Conservation (phyloP, 768 basidiomycete species). For the Boletus fagicola region DNA sequence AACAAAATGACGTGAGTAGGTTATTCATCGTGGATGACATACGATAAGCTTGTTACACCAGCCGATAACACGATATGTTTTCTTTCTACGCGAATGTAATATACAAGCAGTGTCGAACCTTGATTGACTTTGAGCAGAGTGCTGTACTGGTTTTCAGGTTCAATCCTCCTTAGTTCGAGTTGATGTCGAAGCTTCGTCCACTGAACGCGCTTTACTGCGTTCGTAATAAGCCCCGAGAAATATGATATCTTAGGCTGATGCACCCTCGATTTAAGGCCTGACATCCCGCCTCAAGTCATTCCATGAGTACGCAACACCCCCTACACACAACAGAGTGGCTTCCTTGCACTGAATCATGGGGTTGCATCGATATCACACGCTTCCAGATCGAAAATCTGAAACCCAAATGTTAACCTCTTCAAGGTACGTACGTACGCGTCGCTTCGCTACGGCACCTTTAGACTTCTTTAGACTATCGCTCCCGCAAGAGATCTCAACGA, state of each 20-base stretch:
- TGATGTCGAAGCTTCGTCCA: neutral
- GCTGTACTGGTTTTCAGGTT: neutral
- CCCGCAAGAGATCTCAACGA: no score
- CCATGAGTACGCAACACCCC: no score
- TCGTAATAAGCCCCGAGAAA: neutral
- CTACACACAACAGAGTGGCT: neutral
- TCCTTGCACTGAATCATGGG: neutral
- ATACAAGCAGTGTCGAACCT: neutral
- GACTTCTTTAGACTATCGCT: neutral
- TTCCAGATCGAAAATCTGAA: neutral
- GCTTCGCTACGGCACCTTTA: neutral
- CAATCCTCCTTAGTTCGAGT: neutral
- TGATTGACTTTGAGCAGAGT: neutral
- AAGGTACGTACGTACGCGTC: neutral
- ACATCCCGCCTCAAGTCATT: no score
- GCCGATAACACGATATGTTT: neutral
- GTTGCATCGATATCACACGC: neutral
- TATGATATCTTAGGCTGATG: neutral
- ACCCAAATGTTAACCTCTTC: neutral
- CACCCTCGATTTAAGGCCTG: no score
- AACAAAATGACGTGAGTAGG: neutral
- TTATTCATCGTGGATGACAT: neutral
- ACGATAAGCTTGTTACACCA: neutral
- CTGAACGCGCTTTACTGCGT: neutral
- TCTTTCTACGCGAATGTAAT: neutral